These are phyloP conservation scores for Paecilomyces sp. DNA, from an alignment of 2,329 filamentous ascomycete species.

Conservation along the genomic window DNA sequence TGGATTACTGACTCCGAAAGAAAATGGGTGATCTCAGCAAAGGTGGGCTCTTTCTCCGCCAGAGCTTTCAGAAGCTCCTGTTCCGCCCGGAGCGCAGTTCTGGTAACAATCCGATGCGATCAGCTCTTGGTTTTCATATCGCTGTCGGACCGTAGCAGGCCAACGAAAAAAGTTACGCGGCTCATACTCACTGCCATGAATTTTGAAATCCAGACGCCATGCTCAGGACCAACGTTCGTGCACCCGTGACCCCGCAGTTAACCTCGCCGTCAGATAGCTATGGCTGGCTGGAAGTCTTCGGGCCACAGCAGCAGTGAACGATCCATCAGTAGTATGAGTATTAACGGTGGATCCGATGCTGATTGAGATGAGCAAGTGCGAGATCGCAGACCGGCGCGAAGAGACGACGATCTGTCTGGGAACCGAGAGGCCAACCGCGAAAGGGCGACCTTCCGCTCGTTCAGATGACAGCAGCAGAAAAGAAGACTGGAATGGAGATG, in stretches of 20 bases:
- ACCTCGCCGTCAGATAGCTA: conserved; percentile 52
- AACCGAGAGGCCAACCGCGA: background rate
- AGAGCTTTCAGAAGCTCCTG: conserved; percentile 42
- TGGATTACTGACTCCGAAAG: conserved; percentile 28
- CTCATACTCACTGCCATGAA: conserved; percentile 44
- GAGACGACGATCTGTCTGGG: background rate
- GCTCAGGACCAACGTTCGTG: conserved; percentile 15
- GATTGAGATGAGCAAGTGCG: background rate
- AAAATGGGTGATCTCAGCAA: conserved; percentile 43
- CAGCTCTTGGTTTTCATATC: background rate
- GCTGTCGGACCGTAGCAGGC: background rate
- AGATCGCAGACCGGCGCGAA: background rate
- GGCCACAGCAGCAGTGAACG: conserved; percentile 41
- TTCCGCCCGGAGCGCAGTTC: conserved; percentile 39
- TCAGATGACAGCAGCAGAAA: background rate
- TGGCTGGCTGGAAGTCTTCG: conserved; percentile 45
- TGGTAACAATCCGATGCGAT: conserved; percentile 6
- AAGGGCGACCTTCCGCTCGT: background rate
- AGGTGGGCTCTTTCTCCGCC: conserved; percentile 42
- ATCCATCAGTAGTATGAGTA: conserved; percentile 44
- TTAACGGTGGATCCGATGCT: background rate
- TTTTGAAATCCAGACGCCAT: conserved; percentile 43
- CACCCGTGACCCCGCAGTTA: conserved; percentile 43
- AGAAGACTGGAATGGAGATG: background rate
- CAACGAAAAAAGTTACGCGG: conserved; percentile 8